Percentiles rank a stretch among this genome's conserved stretches.
Evolutionary conservation across 2,329 filamentous ascomycete genomes (phyloP).

Genomic region (Pseudogymnoascus sp.): DNA sequence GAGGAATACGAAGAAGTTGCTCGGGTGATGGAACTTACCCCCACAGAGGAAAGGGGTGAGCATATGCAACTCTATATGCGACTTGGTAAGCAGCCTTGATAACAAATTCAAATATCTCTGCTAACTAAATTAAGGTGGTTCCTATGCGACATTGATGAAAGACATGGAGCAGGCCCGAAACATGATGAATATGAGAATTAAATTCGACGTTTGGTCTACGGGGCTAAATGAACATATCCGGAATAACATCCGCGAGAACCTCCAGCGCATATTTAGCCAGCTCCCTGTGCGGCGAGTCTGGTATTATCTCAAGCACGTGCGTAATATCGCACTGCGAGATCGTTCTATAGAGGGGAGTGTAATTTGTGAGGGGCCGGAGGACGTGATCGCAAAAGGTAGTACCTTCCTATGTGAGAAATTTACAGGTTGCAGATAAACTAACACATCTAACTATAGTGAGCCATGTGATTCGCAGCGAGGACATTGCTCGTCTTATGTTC

Average conservation of each 20-base stretch:
- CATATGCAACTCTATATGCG: not conserved
- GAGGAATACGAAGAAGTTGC: not conserved
- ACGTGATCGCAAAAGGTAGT: constrained; percentile 17
- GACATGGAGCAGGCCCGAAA: constrained; percentile 21
- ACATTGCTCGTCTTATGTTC: not conserved
- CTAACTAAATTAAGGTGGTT: constrained; percentile 18
- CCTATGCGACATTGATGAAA: constrained; percentile 16
- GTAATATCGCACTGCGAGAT: constrained; percentile 10
- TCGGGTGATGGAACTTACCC: not conserved
- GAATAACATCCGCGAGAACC: constrained; percentile 20
- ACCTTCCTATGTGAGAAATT: constrained; percentile 9
- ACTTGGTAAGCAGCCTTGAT: not conserved
- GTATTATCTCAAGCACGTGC: constrained; percentile 20
- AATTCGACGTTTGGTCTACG: constrained; percentile 26
- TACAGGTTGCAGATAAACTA: constrained; percentile 10
- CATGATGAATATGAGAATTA: constrained; percentile 26
- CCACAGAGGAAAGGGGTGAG: not conserved
- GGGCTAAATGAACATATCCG: constrained; percentile 25
- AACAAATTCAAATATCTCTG: not conserved
- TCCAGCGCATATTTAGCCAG: constrained; percentile 22
- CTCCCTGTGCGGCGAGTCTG: constrained; percentile 22
- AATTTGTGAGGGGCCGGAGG: constrained; percentile 14
- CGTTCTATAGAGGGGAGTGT: not conserved
- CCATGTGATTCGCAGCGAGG: not conserved
- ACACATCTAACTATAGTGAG: constrained; percentile 11